phyloP scores from a whole-genome alignment of 495 filamentous ascomycete genomes.

The Penicillium subrubescens region DNA sequence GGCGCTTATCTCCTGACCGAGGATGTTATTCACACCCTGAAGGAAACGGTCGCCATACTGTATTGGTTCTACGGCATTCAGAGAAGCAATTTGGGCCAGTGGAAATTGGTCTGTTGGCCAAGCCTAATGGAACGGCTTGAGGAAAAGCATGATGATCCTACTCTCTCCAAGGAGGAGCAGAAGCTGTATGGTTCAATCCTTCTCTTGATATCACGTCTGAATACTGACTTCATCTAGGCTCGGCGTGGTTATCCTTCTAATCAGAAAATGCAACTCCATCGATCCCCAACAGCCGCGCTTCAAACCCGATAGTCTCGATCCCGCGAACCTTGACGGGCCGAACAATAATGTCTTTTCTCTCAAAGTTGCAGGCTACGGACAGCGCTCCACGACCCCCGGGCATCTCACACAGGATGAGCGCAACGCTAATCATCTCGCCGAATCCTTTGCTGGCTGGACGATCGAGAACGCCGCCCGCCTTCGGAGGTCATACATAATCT shows the following conservation, averaged over 20 bases:
- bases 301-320: constrained; percentile 10
- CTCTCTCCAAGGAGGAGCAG: constrained; percentile 11
- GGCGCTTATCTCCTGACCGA: constrained; percentile 63
- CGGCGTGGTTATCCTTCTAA: constrained; percentile 31
- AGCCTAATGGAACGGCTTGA: constrained; percentile 42
- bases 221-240: constrained; percentile 22
- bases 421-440: constrained; percentile 42
- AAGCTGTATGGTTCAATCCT: constrained; percentile 25
- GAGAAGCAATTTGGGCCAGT: constrained; percentile 28
- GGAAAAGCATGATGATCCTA: constrained; percentile 18
- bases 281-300: constrained; percentile 10
- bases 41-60: constrained; percentile 53
- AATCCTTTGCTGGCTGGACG: constrained; percentile 50
- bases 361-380: constrained; percentile 25
- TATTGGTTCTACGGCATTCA: constrained; percentile 53
- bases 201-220: background rate
- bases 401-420: constrained; percentile 26
- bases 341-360: constrained; percentile 31
- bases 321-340: background rate
- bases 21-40: constrained; percentile 57
- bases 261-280: constrained; percentile 26
- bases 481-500: constrained; percentile 33
- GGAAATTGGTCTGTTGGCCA: constrained; percentile 47
- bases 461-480: constrained; percentile 37
- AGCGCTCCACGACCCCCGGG: constrained; percentile 12